Evolutionary conservation across 2,329 filamentous ascomycete genomes (phyloP).

Genomic region (Monilinia polystroma): DNA sequence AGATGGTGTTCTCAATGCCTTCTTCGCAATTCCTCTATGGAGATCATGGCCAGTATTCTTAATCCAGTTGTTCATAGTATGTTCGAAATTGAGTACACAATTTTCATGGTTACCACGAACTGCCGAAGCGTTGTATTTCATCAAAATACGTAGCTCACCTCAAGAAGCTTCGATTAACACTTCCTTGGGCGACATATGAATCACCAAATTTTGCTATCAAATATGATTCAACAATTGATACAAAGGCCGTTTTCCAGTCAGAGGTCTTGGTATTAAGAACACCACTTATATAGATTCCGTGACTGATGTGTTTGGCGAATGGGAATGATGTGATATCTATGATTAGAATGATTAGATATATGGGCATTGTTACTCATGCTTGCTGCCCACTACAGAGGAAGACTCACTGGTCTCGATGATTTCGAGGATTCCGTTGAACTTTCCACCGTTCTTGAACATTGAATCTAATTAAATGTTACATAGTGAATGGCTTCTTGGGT

Average conservation of each 20-base stretch:
- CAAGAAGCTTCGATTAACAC: background rate
- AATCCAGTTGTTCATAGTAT: background rate
- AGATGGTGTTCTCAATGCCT: background rate
- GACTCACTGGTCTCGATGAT: background rate
- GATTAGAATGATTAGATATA: background rate
- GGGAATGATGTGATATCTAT: too few relatives aligned
- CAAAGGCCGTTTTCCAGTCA: too few relatives aligned
- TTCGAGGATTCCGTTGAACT: background rate
- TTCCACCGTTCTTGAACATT: background rate
- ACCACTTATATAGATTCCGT: too few relatives aligned
- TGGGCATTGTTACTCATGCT: background rate
- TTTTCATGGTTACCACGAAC: slow-evolving; percentile 13
- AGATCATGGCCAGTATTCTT: background rate
- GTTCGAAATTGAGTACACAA: background rate
- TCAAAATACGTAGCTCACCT: background rate
- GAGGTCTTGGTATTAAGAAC: too few relatives aligned
- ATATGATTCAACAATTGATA: too few relatives aligned
- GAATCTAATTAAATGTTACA: background rate
- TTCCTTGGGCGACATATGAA: background rate
- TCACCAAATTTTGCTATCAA: too few relatives aligned
- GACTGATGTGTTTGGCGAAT: too few relatives aligned
- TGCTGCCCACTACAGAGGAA: background rate
- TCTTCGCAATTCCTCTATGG: background rate
- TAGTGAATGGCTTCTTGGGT: background rate
- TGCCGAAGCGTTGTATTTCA: background rate